phyloP scores from a whole-genome alignment of 139 green algal species.

The Ulvella scutata region DNA sequence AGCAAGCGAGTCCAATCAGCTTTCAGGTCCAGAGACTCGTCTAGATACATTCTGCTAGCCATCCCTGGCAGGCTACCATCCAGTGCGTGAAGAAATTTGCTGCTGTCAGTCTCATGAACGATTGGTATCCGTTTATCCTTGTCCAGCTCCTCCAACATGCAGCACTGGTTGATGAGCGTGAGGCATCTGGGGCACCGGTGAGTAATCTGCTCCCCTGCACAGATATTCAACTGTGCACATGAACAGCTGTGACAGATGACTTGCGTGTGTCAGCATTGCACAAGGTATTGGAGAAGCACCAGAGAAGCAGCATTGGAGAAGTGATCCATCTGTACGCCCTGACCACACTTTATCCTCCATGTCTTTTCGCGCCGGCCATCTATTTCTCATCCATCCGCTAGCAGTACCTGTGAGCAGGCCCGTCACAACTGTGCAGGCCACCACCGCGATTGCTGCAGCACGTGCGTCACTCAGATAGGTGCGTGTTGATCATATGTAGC shows the following conservation, averaged over 20 bases:
- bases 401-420: background rate
- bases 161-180: background rate
- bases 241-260: too few species aligned
- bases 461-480: background rate
- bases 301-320: background rate
- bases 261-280: too few species aligned
- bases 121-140: background rate
- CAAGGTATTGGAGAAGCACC: background rate
- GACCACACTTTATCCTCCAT: background rate
- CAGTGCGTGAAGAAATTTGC: background rate
- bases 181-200: background rate
- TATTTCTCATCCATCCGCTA: background rate
- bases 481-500: background rate
- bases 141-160: slow-evolving; percentile 2
- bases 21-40: background rate
- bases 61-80: background rate
- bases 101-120: background rate
- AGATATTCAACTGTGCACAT: background rate
- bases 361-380: background rate
- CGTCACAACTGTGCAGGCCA: background rate
- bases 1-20: background rate
- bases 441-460: background rate
- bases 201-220: background rate
- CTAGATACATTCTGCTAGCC: background rate
- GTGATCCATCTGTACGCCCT: background rate